A percentile compares a stretch with the other conserved stretches of the same genome.
Conservation (phyloP, 371 early-diverging fungal species). For the Haplosporangium sp. region DNA sequence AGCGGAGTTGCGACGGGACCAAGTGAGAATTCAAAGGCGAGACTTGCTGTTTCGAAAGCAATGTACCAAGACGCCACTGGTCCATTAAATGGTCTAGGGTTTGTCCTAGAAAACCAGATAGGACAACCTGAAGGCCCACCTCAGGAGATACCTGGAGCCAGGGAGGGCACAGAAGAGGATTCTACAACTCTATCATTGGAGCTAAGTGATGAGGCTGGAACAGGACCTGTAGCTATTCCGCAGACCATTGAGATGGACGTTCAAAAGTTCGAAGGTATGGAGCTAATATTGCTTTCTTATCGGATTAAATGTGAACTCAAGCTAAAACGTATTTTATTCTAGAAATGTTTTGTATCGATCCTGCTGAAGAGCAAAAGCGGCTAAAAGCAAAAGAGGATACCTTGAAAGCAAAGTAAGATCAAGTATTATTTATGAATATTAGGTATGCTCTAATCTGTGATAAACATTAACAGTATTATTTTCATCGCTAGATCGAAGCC, state of each 20-base stretch:
- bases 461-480: background rate
- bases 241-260: constrained; percentile 46
- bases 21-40: too few species aligned
- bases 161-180: constrained; percentile 5
- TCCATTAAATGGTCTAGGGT: background rate
- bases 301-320: background rate
- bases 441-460: background rate
- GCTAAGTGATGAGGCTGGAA: background rate
- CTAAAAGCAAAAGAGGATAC: constrained; percentile 36
- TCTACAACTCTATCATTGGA: background rate
- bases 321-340: constrained; percentile 1
- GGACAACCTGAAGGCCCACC: constrained; percentile 15
- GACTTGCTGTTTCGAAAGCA: background rate
- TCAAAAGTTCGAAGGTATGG: constrained; percentile 47
- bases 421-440: background rate
- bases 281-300: background rate
- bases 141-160: constrained; percentile 22
- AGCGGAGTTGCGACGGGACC: background rate
- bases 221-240: constrained; percentile 29
- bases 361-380: constrained; percentile 43
- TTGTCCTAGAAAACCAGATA: background rate
- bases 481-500: constrained; percentile 24
- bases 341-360: constrained; percentile 54
- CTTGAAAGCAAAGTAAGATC: constrained; percentile 32
- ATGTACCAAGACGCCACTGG: background rate